Conservation (phyloP, 495 filamentous ascomycete genomes). For the Zalerion maritima region DNA sequence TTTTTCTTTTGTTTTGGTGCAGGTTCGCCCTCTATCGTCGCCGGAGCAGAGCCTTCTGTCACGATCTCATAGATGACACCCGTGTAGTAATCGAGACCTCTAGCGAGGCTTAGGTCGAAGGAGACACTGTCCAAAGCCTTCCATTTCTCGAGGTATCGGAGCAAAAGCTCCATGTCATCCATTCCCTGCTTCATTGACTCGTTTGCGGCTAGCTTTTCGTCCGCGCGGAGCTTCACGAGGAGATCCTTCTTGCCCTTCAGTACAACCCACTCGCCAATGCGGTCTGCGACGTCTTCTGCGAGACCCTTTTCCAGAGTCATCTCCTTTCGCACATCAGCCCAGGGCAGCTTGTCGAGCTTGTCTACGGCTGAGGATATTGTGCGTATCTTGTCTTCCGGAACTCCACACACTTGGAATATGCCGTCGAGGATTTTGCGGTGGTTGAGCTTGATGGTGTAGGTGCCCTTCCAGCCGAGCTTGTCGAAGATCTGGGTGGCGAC, state of each 20-base stretch:
- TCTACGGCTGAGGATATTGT: conserved; percentile 84
- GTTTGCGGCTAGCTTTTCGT: conserved; percentile 51
- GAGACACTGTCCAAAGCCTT: conserved; percentile 54
- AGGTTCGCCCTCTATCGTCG: conserved; percentile 14
- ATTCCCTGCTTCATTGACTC: conserved; percentile 60
- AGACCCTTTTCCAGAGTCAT: conserved; percentile 92
- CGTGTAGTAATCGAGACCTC: conserved; percentile 89
- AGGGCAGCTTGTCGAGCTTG: conserved; percentile 87
- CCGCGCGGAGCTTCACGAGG: conserved; percentile 45
- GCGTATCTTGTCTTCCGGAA: conserved; percentile 72
- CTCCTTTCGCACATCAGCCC: conserved; percentile 78
- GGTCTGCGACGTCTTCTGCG: conserved; percentile 56
- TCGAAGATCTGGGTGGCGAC: conserved; percentile 82
- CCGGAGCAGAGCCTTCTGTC: conserved; percentile 66
- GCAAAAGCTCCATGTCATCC: conserved; percentile 66
- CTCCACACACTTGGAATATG: conserved; percentile 79
- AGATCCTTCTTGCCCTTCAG: conserved; percentile 55
- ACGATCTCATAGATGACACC: conserved; percentile 87
- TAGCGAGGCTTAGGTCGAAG: conserved; percentile 70
- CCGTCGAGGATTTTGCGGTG: conserved; percentile 91
- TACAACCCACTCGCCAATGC: conserved; percentile 69
- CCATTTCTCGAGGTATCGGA: conserved; percentile 69
- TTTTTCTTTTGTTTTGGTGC: conserved; percentile 27
- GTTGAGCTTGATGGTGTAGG: conserved; percentile 79
- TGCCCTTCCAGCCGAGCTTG: conserved; percentile 55